These are phyloP conservation scores for Microbotryum silenes-acaulis DNA, from an alignment of 1,284 basidiomycete species.

Conservation along the genomic window DNA sequence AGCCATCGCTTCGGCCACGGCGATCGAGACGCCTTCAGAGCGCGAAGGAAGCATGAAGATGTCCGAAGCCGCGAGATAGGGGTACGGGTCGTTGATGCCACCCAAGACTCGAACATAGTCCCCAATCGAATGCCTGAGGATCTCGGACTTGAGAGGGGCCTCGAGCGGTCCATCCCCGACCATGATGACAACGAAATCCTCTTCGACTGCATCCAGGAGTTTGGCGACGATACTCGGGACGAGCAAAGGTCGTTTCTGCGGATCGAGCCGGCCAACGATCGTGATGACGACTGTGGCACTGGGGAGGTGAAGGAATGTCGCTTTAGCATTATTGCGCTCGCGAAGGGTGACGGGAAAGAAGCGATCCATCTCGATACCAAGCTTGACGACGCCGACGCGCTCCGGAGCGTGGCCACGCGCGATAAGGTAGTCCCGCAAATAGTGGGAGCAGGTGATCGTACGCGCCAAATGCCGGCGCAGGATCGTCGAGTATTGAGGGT, in stretches of 20 bases:
- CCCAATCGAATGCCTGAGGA: not conserved
- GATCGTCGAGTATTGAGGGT: constrained; percentile 29
- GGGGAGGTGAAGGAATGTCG: constrained; percentile 13
- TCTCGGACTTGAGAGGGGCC: not conserved
- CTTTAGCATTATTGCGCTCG: constrained; percentile 11
- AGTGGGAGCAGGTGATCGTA: constrained; percentile 32
- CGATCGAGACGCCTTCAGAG: constrained; percentile 31
- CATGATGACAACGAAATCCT: constrained; percentile 29
- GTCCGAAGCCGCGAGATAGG: constrained; percentile 20
- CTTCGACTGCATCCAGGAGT: constrained; percentile 11
- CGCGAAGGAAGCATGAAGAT: constrained; percentile 29
- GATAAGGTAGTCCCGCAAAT: constrained; percentile 27
- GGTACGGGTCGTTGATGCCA: constrained; percentile 9
- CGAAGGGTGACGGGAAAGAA: constrained; percentile 4
- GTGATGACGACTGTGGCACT: constrained; percentile 20
- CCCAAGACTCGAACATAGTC: constrained; percentile 21
- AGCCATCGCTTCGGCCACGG: constrained; percentile 33
- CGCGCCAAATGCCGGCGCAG: constrained; percentile 31
- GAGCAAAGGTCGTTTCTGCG: constrained; percentile 26
- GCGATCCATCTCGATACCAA: constrained; percentile 27
- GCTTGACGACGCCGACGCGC: constrained; percentile 33
- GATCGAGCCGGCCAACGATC: constrained; percentile 30
- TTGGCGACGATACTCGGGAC: constrained; percentile 22
- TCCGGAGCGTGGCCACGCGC: constrained; percentile 20
- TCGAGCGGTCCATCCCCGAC: constrained; percentile 25